phyloP scores from a whole-genome alignment of 495 filamentous ascomycete genomes.

The Amphirosellinia nigrospora region DNA sequence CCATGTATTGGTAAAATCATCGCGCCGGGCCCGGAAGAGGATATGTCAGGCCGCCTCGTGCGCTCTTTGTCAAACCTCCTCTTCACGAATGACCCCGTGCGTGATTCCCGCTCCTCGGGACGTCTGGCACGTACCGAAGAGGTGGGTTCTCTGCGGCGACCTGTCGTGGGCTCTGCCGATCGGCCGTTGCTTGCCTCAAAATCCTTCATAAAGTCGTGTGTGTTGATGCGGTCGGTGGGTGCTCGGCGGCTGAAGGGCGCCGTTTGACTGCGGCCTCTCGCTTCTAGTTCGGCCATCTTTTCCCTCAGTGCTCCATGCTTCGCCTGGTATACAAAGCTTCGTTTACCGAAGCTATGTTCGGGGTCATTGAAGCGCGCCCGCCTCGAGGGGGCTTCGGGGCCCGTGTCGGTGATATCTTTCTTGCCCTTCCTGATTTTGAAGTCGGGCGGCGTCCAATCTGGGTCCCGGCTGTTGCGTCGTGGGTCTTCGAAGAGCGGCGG shows the following conservation, averaged over 20 bases:
- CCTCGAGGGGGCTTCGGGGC: conserved; percentile 43
- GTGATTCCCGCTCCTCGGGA: not conserved
- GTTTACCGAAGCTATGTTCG: conserved; percentile 48
- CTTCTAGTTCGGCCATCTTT: conserved; percentile 21
- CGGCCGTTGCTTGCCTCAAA: conserved; percentile 26
- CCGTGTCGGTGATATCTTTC: conserved; percentile 48
- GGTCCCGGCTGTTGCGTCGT: conserved; percentile 7
- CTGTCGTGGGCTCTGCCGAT: not conserved
- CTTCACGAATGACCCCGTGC: not conserved
- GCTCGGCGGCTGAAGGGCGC: not conserved
- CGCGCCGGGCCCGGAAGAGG: not conserved
- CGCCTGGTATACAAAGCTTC: conserved; percentile 52
- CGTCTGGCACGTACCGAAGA: not conserved
- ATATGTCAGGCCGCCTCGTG: not conserved
- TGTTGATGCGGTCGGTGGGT: conserved; percentile 11
- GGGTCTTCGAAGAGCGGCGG: conserved; percentile 8
- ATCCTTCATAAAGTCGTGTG: conserved; percentile 29
- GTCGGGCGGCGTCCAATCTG: conserved; percentile 21
- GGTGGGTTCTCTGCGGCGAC: not conserved
- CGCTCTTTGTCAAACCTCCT: not conserved
- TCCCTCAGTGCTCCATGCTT: conserved; percentile 38
- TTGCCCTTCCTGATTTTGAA: conserved; percentile 54
- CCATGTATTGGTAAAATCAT: not conserved
- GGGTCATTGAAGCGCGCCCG: conserved; percentile 51
- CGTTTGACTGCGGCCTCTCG: too few relatives aligned